Conservation (phyloP, 148 eudicot genomes). For the Nyssa sinensis region DNA sequence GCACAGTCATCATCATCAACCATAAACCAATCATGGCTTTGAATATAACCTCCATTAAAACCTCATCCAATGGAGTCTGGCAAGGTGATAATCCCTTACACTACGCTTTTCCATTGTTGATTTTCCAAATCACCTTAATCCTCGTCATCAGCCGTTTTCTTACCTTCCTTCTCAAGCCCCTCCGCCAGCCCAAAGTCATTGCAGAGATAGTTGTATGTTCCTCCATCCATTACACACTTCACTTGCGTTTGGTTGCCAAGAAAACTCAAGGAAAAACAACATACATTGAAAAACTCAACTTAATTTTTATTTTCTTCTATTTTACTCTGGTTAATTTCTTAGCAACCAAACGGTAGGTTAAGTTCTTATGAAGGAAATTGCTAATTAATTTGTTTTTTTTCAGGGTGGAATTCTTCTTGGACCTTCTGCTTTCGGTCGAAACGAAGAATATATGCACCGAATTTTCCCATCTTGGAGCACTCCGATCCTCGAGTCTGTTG, state of each 20-base stretch:
- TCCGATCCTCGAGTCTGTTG: constrained; percentile 40
- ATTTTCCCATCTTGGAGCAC: constrained; percentile 1
- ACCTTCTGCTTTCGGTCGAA: constrained; percentile 5
- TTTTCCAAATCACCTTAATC: constrained; percentile 41
- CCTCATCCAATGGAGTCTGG: constrained; percentile 47
- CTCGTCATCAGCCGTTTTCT: constrained; percentile 36
- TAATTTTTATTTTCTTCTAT: too few relatives aligned
- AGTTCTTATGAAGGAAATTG: too few relatives aligned
- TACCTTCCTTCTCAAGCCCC: constrained; percentile 43
- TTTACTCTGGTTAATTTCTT: too few relatives aligned
- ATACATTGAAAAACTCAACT: too few relatives aligned
- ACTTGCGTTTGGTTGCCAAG: neutral
- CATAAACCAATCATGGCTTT: constrained; percentile 15
- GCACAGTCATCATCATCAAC: neutral
- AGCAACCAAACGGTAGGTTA: too few relatives aligned
- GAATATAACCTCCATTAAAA: constrained; percentile 38
- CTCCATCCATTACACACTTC: neutral
- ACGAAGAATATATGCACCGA: neutral
- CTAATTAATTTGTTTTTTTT: neutral
- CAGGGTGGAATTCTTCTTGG: constrained; percentile 10
- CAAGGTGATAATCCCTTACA: constrained; percentile 48
- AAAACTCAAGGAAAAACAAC: too few relatives aligned
- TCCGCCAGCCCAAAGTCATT: constrained; percentile 54
- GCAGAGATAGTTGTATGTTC: constrained; percentile 42
- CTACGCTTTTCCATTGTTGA: constrained; percentile 42